A percentile compares a stretch with the other conserved stretches of the same genome.
Evolutionary conservation across 345 rosid genomes (phyloP).

Genomic region (rapeseed (Brassica napus)): DNA sequence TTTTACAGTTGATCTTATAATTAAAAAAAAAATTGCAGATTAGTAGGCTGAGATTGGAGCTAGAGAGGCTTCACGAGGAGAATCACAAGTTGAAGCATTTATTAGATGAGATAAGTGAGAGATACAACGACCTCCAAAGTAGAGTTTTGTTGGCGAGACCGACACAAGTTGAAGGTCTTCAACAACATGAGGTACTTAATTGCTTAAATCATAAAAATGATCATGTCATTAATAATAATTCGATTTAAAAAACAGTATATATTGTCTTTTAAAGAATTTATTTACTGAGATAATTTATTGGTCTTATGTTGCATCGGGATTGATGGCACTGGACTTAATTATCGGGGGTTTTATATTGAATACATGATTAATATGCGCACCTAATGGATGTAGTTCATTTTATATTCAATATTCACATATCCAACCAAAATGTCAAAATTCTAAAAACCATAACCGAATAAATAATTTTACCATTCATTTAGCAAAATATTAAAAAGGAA

Average conservation of each 20-base stretch:
- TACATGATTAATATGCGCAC: not conserved
- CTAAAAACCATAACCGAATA: not conserved
- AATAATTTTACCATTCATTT: not conserved
- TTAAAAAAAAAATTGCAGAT: slow-evolving; percentile 40
- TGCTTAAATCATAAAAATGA: not conserved
- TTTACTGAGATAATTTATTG: not conserved
- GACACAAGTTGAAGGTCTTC: slow-evolving; percentile 46
- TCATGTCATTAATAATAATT: not conserved
- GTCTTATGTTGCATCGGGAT: slow-evolving; percentile 2
- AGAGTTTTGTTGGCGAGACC: slow-evolving; percentile 62
- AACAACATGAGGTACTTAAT: slow-evolving; percentile 44
- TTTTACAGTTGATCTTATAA: not conserved
- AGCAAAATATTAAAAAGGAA: not conserved
- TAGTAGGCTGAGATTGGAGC: slow-evolving; percentile 48
- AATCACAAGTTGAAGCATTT: slow-evolving; percentile 58
- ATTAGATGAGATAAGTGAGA: slow-evolving; percentile 65
- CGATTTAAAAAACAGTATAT: too few relatives aligned
- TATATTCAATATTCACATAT: not conserved
- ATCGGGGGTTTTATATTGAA: not conserved
- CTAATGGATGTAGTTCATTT: not conserved
- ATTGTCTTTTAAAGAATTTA: too few relatives aligned
- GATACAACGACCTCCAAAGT: slow-evolving; percentile 59
- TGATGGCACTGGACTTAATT: not conserved
- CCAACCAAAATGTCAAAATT: not conserved
- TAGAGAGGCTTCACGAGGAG: slow-evolving; percentile 66